Evolutionary conservation across 345 rosid genomes (phyloP).

Genomic region (Eucalyptus grandis): DNA sequence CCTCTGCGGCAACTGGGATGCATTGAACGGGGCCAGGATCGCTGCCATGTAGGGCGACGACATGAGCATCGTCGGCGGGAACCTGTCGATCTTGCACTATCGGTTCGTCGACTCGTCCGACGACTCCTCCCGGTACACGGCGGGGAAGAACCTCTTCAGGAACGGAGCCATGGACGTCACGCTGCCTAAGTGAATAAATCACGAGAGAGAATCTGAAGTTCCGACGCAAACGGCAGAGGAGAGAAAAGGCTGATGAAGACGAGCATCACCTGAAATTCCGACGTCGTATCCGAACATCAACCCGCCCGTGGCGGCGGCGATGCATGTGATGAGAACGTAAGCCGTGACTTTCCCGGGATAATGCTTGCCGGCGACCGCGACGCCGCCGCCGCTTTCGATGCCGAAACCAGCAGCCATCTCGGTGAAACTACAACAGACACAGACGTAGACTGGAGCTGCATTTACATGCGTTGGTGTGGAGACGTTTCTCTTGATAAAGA

Average conservation of each 20-base stretch:
- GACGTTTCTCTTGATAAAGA: neutral
- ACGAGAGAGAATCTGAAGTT: neutral
- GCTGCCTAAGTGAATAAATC: slow-evolving; percentile 6
- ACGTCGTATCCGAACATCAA: slow-evolving; percentile 27
- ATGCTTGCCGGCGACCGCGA: neutral
- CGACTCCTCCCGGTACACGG: slow-evolving; percentile 12
- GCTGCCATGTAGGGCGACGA: slow-evolving; percentile 49
- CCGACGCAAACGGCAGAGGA: neutral
- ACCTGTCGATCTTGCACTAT: slow-evolving; percentile 34
- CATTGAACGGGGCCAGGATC: slow-evolving; percentile 29
- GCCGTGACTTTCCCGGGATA: neutral
- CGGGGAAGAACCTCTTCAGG: slow-evolving; percentile 22
- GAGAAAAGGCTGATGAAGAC: neutral
- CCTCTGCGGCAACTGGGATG: slow-evolving; percentile 23
- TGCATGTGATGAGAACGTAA: neutral
- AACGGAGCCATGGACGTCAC: slow-evolving; percentile 45
- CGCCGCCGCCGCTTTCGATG: neutral
- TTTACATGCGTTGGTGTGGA: neutral
- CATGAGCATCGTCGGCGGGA: slow-evolving; percentile 20
- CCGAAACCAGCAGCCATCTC: neutral
- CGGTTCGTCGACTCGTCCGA: slow-evolving; percentile 1
- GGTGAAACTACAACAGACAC: neutral
- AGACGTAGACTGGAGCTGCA: neutral
- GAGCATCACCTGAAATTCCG: slow-evolving; percentile 5
- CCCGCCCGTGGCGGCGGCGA: slow-evolving; percentile 7